Evolutionary conservation across 2,329 filamentous ascomycete genomes (phyloP), one percentile per base, ranked within the genome.

Genomic region (Falciphora oryzae): DNA sequence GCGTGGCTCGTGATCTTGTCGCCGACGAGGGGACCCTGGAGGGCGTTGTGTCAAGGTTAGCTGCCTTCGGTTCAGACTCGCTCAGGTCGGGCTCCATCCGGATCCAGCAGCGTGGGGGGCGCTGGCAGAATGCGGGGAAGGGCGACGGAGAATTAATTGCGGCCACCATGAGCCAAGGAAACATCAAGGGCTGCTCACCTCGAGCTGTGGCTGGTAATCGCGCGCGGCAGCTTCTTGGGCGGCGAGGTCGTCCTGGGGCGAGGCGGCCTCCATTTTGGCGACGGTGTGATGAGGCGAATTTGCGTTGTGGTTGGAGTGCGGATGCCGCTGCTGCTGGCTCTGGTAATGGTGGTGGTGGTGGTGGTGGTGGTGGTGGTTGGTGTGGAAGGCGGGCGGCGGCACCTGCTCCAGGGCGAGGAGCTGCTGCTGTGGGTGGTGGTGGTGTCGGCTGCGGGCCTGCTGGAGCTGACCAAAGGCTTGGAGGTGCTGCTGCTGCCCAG

Each of bases 1-100:
- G 83, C 86, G 70, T 87, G 85, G 76, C 89, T 96, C 63, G 90
- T 85, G 72, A 87, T 86, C 77, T 90, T 91, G 67, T 89, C 84
- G 71, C 92, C 91, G 69, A 98, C 90, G 62, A 93, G 82, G 67
- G 92, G 91, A 65, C 92, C 93, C 94, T 97, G 73, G 61, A 56
- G 59, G 59, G n/a, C 53, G 44, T 61, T 61, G 22, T 22, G 25
- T n/a, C 28, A 22, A 61, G n/a, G 16, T 28, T 64, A 61, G n/a
- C 60, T 60, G 44, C 64, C 59, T 63, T 38, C 35, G 32, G 10
- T 10, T 18, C 10, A 4, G 7, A 38, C 4, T 18, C 35, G 35
- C 29, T 29, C 29, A 29, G 29, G 29, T 6, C 29, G 6, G 35
- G 35, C 14, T 16, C 13, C 35, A 38, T 38, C 14, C 35, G 14